phyloP scores from a whole-genome alignment of 768 basidiomycete species.

The Suillus cothurnatus region DNA sequence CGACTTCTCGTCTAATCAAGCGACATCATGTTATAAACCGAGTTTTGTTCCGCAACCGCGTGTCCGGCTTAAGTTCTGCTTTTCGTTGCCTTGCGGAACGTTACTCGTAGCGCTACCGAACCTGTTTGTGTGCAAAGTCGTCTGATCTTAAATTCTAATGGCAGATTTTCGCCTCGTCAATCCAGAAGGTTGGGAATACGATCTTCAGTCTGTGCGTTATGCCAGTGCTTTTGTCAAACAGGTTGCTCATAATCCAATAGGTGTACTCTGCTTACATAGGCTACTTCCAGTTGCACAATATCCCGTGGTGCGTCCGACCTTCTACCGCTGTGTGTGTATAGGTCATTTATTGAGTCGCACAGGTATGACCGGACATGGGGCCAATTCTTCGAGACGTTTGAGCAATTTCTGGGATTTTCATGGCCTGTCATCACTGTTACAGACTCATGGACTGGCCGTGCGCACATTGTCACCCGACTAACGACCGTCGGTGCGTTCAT shows the following conservation, averaged over 20 bases:
- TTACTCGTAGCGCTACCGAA: not conserved
- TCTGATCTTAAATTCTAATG: constrained; percentile 41
- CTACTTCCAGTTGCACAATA: constrained; percentile 68
- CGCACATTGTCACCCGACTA: constrained; percentile 79
- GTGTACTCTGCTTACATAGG: constrained; percentile 80
- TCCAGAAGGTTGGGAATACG: constrained; percentile 78
- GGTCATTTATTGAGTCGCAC: not conserved
- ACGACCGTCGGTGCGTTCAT: constrained; percentile 73
- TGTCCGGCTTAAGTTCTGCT: not conserved
- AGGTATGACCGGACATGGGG: constrained; percentile 87
- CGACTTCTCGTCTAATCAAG: not conserved
- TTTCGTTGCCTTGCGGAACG: not conserved
- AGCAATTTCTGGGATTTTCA: constrained; percentile 76
- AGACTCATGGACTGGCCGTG: constrained; percentile 66
- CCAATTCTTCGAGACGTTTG: constrained; percentile 75
- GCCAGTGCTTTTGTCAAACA: not conserved
- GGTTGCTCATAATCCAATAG: constrained; percentile 26
- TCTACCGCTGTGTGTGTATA: not conserved
- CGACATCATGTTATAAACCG: not conserved
- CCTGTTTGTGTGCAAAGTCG: not conserved
- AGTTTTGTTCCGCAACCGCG: not conserved
- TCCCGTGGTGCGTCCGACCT: constrained; percentile 56
- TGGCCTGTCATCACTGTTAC: constrained; percentile 85
- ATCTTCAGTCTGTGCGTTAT: constrained; percentile 69
- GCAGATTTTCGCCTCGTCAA: constrained; percentile 74